A percentile compares a stretch with the other conserved stretches of the same genome.
Evolutionary conservation across 2,329 filamentous ascomycete species (phyloP).

Genomic region (Aotearoamyces nothofagi): DNA sequence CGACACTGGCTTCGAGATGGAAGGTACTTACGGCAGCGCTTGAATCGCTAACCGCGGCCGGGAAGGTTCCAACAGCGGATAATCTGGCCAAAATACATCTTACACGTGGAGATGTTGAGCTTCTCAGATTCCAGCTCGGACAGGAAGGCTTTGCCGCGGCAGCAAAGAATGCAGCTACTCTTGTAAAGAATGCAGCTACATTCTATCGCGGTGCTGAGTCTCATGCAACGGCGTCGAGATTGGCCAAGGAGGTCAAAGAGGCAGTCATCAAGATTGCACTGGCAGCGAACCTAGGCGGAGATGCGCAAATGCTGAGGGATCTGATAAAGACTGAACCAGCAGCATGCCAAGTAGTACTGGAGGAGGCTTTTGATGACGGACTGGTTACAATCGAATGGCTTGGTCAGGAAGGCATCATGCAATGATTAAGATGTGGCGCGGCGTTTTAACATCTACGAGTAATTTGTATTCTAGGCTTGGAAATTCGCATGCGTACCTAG

Average conservation of each 20-base stretch:
- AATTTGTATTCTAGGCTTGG: too few relatives aligned
- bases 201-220: conserved; percentile 36
- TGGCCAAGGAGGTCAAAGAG: conserved; percentile 25
- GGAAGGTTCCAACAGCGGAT: conserved; percentile 31
- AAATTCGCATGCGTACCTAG: too few relatives aligned
- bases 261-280: conserved; percentile 31
- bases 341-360: conserved; percentile 25
- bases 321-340: conserved; percentile 21
- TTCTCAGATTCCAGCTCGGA: conserved; percentile 35
- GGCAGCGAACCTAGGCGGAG: conserved; percentile 26
- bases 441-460: too few relatives aligned
- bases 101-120: conserved; percentile 36
- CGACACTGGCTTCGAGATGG: conserved; percentile 28
- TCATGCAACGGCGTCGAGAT: conserved; percentile 23
- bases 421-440: too few relatives aligned
- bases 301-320: conserved; percentile 23
- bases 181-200: conserved; percentile 38
- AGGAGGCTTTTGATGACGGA: conserved; percentile 36
- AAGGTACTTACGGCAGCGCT: conserved; percentile 33
- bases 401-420: background rate
- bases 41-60: conserved; percentile 31
- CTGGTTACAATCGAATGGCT: conserved; percentile 19
- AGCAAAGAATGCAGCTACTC: conserved; percentile 26
- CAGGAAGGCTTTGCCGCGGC: conserved; percentile 25
- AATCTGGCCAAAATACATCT: conserved; percentile 36